Percentiles rank a stretch among this genome's conserved stretches.
Evolutionary conservation across 2,329 filamentous ascomycete genomes (phyloP).

Genomic region (Ambrosiella cleistominuta): DNA sequence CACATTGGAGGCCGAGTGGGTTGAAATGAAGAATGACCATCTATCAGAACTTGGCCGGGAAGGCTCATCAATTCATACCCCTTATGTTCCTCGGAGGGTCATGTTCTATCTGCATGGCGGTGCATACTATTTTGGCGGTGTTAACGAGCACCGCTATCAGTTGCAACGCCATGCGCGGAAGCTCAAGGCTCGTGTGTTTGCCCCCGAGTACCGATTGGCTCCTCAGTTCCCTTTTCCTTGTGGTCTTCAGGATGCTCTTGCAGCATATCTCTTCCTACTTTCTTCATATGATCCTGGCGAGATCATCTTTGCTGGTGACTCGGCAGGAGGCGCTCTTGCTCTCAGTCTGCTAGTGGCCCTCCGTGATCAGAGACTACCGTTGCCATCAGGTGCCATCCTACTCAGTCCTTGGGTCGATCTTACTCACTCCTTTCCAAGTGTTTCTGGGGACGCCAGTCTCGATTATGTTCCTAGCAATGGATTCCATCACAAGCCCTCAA

Average conservation of each 20-base stretch:
- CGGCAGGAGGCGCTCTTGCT: slow-evolving; percentile 82
- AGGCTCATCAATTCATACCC: slow-evolving; percentile 44
- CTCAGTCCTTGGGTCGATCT: slow-evolving; percentile 94
- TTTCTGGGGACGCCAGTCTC: slow-evolving; percentile 50
- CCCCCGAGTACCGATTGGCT: slow-evolving; percentile 69
- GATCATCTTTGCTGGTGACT: slow-evolving; percentile 80
- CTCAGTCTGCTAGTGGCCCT: slow-evolving; percentile 62
- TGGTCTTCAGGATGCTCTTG: slow-evolving; percentile 74
- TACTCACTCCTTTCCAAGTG: slow-evolving; percentile 86
- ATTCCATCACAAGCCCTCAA: slow-evolving; percentile 78
- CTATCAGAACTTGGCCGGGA: slow-evolving; percentile 12
- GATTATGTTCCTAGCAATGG: slow-evolving; percentile 83
- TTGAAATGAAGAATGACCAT: slow-evolving; percentile 81
- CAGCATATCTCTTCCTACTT: slow-evolving; percentile 71
- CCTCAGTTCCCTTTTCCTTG: slow-evolving; percentile 95
- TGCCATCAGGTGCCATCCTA: slow-evolving; percentile 77
- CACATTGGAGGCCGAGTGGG: slow-evolving; percentile 72
- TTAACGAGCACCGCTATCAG: slow-evolving; percentile 96
- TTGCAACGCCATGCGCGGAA: slow-evolving; percentile 91
- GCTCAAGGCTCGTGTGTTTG: slow-evolving; percentile 75
- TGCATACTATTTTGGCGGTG: slow-evolving; percentile 87
- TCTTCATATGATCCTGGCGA: slow-evolving; percentile 59
- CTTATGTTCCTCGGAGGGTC: slow-evolving; percentile 33
- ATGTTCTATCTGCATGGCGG: slow-evolving; percentile 93
- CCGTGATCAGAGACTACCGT: slow-evolving; percentile 63